Base-by-base conservation (phyloP, 2,329 filamentous ascomycete species). In the Ceratocystis ficicola region DNA sequence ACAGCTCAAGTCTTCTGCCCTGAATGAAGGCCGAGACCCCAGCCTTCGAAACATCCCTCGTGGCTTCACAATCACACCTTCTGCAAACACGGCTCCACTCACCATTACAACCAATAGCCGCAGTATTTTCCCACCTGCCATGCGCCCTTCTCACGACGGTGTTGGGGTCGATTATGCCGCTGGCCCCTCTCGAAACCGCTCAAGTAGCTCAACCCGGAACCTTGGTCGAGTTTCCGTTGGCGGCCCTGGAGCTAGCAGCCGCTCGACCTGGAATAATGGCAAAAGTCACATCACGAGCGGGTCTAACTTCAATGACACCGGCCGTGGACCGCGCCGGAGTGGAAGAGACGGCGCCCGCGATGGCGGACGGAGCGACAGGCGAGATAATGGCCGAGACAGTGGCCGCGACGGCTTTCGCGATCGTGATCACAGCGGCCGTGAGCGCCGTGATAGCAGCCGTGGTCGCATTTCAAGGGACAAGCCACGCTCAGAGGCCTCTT, bases 181-280 rank as follows among this genome's bases (percentile, higher is more conserved):
- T 32, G 20, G 44, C n/a, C 57, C 44, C 41, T 55, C 55, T 30
- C 63, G 63, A 25, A 59, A 65, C 17, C 66, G 66, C 46, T 65
- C 63, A 22, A 50, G 62, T 25, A 67, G 66, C 55, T 62, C 62
- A 6, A 44, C 50, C 62, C 62, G 57, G 46, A 65, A 62, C 41
- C 63, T 65, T 57, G 62, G 63, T 46, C 46, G 41, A n/a, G 55
- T 22, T 52, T 41, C 50, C n/a, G 20, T 36, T 8, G 32, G 44
- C 22, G 32, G 32, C 6, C 55, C 65, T 2, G 41, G 50, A 22
- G n/a, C 48, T n/a, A 44, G 25, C 6, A 36, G 32, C 25, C 65
- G 59, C 5, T 25, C 48, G 6, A 25, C 48, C 10, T 66, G 61
- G 61, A 48, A 60, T 22, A 60, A 30, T 32, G 41, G 48, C 1